Percentiles rank a stretch among this genome's conserved stretches.
phyloP scores from a whole-genome alignment of 805 yeast genomes.

The Ogataea zsoltii region DNA sequence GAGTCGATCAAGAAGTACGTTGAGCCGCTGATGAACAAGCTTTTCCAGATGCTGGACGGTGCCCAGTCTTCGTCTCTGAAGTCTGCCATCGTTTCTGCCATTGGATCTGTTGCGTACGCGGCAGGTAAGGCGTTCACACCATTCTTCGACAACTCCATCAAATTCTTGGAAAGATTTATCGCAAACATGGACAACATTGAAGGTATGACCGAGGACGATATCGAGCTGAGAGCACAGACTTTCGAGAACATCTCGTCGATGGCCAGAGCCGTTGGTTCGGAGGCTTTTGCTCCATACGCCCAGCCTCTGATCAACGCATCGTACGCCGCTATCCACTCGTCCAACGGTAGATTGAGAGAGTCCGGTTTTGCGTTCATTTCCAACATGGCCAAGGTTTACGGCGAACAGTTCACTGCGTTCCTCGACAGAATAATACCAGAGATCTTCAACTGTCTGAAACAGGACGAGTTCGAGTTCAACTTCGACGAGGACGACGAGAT shows the following conservation, averaged over 20 bases:
- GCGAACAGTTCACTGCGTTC: slow-evolving; percentile 84
- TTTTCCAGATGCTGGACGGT: slow-evolving; percentile 77
- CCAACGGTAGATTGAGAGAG: slow-evolving; percentile 86
- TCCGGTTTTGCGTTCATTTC: slow-evolving; percentile 92
- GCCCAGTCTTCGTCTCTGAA: slow-evolving; percentile 75
- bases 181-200: slow-evolving; percentile 63
- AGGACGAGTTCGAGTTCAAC: slow-evolving; percentile 77
- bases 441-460: slow-evolving; percentile 78
- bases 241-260: slow-evolving; percentile 92
- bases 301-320: slow-evolving; percentile 88
- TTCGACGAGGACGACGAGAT: slow-evolving; percentile 54
- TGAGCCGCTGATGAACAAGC: slow-evolving; percentile 86
- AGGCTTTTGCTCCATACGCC: slow-evolving; percentile 81
- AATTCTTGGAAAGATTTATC: slow-evolving; percentile 79
- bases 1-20: slow-evolving; percentile 79
- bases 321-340: slow-evolving; percentile 71
- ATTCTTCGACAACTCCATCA: slow-evolving; percentile 78
- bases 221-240: slow-evolving; percentile 87
- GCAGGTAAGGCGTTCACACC: slow-evolving; percentile 87
- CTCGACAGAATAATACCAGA: slow-evolving; percentile 81
- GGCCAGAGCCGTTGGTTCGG: slow-evolving; percentile 96
- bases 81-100: slow-evolving; percentile 86
- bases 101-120: slow-evolving; percentile 96
- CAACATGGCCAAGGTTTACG: slow-evolving; percentile 93
- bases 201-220: slow-evolving; percentile 84